Base-by-base conservation (phyloP, 2,329 filamentous ascomycete genomes). In the Plenodomus biglobosus region DNA sequence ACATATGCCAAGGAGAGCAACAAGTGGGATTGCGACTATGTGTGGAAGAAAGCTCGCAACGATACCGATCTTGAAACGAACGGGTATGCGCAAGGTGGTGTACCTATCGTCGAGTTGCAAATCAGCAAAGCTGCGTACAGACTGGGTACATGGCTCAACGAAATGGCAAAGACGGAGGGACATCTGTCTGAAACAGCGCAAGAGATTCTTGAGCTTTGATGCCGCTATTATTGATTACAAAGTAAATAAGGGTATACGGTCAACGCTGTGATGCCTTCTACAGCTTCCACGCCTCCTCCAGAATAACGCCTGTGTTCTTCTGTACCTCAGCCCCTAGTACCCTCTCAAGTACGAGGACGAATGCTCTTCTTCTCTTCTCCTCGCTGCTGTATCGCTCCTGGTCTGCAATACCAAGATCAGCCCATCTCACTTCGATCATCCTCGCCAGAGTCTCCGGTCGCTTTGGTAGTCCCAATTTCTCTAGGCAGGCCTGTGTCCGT, bases 81-180 rank as follows among this genome's bases (percentile, higher is more conserved):
- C 42, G 72, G 71, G 3, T 75, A 74, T 48, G 71, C 73, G 4
- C 44, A 53, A 17, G 68, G 68, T 5, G 72, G 64, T n/a, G 67
- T 68, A 32, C 71, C 71, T 1, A 71, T 74, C 19, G 66, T 73
- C 4, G 72, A 75, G 52, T 21, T 75, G 32, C 73, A 74, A 48
- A 68, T 74, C 24, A 72, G 69, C 46, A 75, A 75, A 48, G 71
- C 72, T 7, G 70, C 70, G 4, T 53, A 73, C 40, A 63, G 72
- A 40, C 40, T 74, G 30, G 72, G 58, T 3, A 71, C 67, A 5
- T 75, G 71, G 72, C 52, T 75, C 42, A 74, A 75, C 38, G 62
- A 60, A 16, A 44, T 74, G 21, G 69, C 72, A 1, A 56, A 50
- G 11, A 50, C 46, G 2, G 39, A 50, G 5, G 40, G 30, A n/a